Evolutionary conservation across 2,329 filamentous ascomycete genomes (phyloP), one percentile per base, ranked within the genome.

Genomic region (Apiospora phragmitis): DNA sequence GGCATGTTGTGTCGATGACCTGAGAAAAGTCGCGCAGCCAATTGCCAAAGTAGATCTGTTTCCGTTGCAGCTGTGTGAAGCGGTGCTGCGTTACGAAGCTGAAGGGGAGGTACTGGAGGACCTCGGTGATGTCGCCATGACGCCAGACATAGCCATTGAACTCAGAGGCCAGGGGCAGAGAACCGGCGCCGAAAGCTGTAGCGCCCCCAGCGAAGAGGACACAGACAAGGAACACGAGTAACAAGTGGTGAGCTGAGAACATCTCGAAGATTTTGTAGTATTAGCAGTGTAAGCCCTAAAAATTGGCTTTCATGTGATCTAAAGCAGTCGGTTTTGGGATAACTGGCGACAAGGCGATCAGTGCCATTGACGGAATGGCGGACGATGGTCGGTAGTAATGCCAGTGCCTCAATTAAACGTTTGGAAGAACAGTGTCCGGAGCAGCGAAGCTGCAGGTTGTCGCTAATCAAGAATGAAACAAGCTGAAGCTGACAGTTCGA

Each of bases 1-100:
- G 77, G 11, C 86, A 87, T 9, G 85, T 86, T 38, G 85, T 84
- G 77, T 89, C 87, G 69, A 89, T 84, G 72, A 87, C 86, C 80
- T 89, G 82, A 18, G 76, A 85, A 77, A 88, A 88, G 76, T 88
- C 86, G 69, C 86, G 83, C 42, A 80, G 71, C 81, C 82, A 82
- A 73, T 83, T 83, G 71, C 83, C 83, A 78, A 85, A 85, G 66
- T 83, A 83, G 24, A 83, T 78, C 71, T 80, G 78, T 66, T 80
- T 79, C 38, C 81, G 78, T 72, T 83, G 78, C 2, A 83, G 75
- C 65, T 79, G 76, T 0, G 81, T 82, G 75, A 83, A 83, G 68
- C 80, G 77, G 70, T 81, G 77, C 24, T 79, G 75, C 1, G 81
- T 83, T 62, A 81, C 67, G 72, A 83, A 81, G 74, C 79, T 81